Conservation (phyloP, 1,284 basidiomycete species). For the Trametes versicolor region DNA sequence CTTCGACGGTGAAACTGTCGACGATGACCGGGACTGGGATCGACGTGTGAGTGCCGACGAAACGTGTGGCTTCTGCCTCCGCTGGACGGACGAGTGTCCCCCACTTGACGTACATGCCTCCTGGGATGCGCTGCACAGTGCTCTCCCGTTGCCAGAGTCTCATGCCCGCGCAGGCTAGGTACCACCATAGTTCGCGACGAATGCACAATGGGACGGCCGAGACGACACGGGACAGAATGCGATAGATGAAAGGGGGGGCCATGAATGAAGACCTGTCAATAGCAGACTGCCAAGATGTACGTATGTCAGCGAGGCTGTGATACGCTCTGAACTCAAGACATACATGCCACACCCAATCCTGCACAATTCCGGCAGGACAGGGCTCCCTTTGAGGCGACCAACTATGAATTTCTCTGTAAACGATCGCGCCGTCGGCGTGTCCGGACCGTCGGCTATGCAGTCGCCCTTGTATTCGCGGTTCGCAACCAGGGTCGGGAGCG, state of each 20-base stretch:
- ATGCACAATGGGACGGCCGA: neutral
- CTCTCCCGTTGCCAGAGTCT: slow-evolving; percentile 12
- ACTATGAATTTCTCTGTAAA: too few species aligned
- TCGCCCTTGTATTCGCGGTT: too few species aligned
- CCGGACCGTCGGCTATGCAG: too few species aligned
- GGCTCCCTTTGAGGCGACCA: too few species aligned
- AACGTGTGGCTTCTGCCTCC: slow-evolving; percentile 20
- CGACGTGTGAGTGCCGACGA: slow-evolving; percentile 9
- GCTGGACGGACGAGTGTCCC: slow-evolving; percentile 1
- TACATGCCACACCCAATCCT: too few species aligned
- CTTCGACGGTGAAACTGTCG: slow-evolving; percentile 18
- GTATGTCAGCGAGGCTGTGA: too few species aligned
- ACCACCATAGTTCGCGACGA: slow-evolving; percentile 1
- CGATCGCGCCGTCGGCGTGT: too few species aligned
- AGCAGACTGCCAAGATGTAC: too few species aligned
- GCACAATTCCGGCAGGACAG: too few species aligned
- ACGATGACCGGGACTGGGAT: slow-evolving; percentile 21
- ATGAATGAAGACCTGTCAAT: slow-evolving; percentile 2
- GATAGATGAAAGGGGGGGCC: slow-evolving; percentile 12
- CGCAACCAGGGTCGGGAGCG: too few species aligned
- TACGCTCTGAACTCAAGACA: too few species aligned
- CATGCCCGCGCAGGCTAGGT: neutral
- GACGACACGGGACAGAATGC: neutral
- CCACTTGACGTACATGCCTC: slow-evolving; percentile 25
- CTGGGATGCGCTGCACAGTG: slow-evolving; percentile 17